These are phyloP conservation scores for Chlamydomonas sp. DNA, from an alignment of 139 green algal species.

Conservation along the genomic window DNA sequence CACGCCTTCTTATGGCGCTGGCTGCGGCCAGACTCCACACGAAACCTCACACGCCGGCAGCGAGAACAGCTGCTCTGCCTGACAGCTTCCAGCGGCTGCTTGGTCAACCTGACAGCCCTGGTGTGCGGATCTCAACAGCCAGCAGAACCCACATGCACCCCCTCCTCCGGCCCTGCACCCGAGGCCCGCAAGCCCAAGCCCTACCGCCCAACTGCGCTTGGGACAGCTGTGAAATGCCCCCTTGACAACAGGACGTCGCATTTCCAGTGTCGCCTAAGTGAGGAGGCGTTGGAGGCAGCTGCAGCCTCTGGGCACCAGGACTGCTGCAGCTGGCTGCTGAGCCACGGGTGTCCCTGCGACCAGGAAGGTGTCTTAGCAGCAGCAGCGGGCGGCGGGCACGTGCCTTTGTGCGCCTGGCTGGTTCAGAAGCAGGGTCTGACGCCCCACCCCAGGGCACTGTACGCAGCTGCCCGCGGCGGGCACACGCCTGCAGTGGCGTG, in stretches of 20 bases:
- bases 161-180: no score
- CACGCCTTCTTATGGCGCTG: background rate
- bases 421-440: background rate
- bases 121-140: no score
- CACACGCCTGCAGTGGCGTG: background rate
- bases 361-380: background rate
- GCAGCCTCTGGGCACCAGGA: background rate
- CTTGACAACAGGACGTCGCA: no score
- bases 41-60: background rate
- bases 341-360: background rate
- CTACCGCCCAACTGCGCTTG: no score
- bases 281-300: background rate
- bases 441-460: background rate
- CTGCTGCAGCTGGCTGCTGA: background rate
- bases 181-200: no score
- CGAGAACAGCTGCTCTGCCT: background rate
- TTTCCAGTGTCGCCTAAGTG: background rate
- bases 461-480: background rate
- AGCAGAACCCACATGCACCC: no score
- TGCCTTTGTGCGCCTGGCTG: background rate
- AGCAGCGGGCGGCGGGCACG: background rate
- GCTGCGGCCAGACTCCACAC: background rate
- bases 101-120: background rate
- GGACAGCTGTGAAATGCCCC: no score
- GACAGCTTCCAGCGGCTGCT: slow-evolving; percentile 1